These are phyloP conservation scores for Lanzia echinophila DNA, from an alignment of 2,329 filamentous ascomycete species.

Conservation along the genomic window DNA sequence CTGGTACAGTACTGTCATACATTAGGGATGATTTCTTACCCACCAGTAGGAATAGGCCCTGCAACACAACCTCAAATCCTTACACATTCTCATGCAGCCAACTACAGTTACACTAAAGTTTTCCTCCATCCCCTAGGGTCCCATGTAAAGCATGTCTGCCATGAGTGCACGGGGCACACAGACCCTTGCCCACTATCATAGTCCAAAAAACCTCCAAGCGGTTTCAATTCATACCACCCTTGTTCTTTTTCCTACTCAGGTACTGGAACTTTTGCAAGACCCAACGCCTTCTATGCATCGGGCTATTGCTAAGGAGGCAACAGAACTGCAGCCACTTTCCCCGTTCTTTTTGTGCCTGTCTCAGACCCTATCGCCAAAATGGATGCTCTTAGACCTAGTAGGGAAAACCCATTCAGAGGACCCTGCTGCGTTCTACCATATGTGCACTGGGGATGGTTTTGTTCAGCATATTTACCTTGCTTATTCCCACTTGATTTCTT, in stretches of 20 bases:
- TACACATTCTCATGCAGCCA: slow-evolving; percentile 7
- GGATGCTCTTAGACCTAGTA: slow-evolving; percentile 2
- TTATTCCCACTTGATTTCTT: slow-evolving; percentile 14
- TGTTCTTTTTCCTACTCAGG: slow-evolving; percentile 1
- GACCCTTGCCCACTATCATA: slow-evolving; percentile 10
- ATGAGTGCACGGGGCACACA: slow-evolving; percentile 16
- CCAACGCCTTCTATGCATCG: neutral
- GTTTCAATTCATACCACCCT: slow-evolving; percentile 18
- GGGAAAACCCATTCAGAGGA: slow-evolving; percentile 7
- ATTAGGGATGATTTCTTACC: neutral
- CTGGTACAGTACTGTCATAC: no score
- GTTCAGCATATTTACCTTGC: slow-evolving; percentile 12
- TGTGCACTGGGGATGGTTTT: slow-evolving; percentile 14
- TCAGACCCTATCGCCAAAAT: slow-evolving; percentile 23
- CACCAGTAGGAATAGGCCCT: neutral
- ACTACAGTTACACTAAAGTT: neutral
- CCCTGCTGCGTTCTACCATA: slow-evolving; percentile 17
- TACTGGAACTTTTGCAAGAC: neutral
- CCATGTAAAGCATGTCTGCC: slow-evolving; percentile 4
- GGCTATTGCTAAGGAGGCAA: slow-evolving; percentile 3
- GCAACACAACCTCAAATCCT: neutral
- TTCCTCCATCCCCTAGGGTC: neutral
- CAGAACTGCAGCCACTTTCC: neutral
- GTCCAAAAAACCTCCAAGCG: slow-evolving; percentile 15
- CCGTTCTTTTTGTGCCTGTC: slow-evolving; percentile 14